phyloP scores from a whole-genome alignment of 805 yeast genomes.

The Hanseniaspora opuntiae region DNA sequence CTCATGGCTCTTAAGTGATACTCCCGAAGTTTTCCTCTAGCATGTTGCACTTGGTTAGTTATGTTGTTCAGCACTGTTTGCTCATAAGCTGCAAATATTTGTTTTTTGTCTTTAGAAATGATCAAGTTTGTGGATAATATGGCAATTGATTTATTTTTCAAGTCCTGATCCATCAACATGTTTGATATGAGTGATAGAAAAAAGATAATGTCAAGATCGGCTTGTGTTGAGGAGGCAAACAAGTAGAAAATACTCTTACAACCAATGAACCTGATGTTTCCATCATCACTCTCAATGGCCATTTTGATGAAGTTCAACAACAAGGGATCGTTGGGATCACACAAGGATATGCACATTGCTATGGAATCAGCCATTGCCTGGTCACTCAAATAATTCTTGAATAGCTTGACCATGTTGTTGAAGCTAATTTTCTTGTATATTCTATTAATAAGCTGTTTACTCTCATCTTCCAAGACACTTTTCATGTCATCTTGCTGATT shows the following conservation, averaged over 20 bases:
- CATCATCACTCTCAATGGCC: not conserved
- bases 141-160: constrained; percentile 52
- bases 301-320: not conserved
- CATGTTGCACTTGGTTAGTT: constrained; percentile 66
- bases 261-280: constrained; percentile 1
- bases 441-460: not conserved
- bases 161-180: constrained; percentile 54
- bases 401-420: not conserved
- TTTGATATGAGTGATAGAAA: constrained; percentile 47
- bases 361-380: constrained; percentile 2
- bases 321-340: not conserved
- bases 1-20: constrained; percentile 70
- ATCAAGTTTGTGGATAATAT: not conserved
- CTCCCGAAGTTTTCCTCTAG: constrained; percentile 65
- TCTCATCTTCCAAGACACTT: not conserved
- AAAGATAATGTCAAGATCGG: constrained; percentile 29
- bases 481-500: not conserved
- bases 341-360: constrained; percentile 2
- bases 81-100: constrained; percentile 41
- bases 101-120: not conserved
- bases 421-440: not conserved
- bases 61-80: constrained; percentile 48
- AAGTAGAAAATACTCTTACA: not conserved
- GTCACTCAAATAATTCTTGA: not conserved
- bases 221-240: constrained; percentile 9